Base-by-base conservation (phyloP, 2,329 filamentous ascomycete species). In the Geosmithia flava region DNA sequence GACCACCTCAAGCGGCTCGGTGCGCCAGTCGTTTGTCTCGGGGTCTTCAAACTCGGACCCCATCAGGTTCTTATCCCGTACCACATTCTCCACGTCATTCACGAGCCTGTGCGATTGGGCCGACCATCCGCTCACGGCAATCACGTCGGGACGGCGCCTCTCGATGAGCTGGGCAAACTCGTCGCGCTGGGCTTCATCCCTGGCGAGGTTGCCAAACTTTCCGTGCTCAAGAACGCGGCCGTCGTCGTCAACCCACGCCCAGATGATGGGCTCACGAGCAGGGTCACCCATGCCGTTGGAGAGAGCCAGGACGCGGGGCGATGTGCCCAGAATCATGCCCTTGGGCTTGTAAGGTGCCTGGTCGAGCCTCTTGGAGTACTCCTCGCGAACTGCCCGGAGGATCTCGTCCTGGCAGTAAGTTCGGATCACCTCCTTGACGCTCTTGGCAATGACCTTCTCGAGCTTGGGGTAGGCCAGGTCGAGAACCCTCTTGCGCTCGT, bases 261-360 rank as follows among this genome's bases (percentile, higher is more conserved):
- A 97, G 65, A 81, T 85, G 42, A 95, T 79, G 2, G 88, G 85
- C 54, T 96, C 91, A 40, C 88, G 80, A 48, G 66, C 68, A 16
- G 76, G 69, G 55, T 85, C 80, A 15, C 86, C 87, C 63, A 83
- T 82, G 48, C 93, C 93, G 56, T 90, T 94, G 3, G 90, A 91
- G 20, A 98, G 67, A 4, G 90, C 80, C 45, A 98, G 75, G 5
- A 96, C 88, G 30, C 91, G 84, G 44, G 93, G 90, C 7, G 84
- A 78, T 0, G 90, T 95, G 23, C 93, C 93, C 40, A 95, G 72
- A 19, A 89, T 78, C 78, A 96, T 88, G 10, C 89, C 90, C 65
- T 91, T 90, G 5, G 93, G 90, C 65, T 96, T 95, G 68, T 90
- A 95, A 0, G 93, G 93, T 8, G 93, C 90, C 66, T 98, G 93